Conservation (phyloP, 768 basidiomycete genomes). For the Boletus rubropictus region DNA sequence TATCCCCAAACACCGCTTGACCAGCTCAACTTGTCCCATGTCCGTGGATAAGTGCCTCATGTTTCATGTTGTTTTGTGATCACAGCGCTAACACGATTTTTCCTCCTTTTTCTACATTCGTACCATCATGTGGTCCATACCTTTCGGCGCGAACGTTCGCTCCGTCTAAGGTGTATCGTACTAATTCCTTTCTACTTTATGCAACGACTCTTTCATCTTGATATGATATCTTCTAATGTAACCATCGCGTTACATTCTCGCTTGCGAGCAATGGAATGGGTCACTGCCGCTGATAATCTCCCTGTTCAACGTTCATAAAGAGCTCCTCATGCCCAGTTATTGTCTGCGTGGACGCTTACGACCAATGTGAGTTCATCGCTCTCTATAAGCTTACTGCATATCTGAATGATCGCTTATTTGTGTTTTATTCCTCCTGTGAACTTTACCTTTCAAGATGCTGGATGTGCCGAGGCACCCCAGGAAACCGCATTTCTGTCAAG, state of each 20-base stretch:
- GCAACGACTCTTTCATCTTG: slow-evolving; percentile 16
- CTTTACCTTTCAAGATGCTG: neutral
- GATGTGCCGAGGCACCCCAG: neutral
- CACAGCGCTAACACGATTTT: too few relatives aligned
- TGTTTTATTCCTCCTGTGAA: neutral
- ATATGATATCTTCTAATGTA: slow-evolving; percentile 13
- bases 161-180: too few relatives aligned
- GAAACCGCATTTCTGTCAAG: neutral
- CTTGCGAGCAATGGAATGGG: too few relatives aligned
- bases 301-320: too few relatives aligned
- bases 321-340: neutral
- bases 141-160: too few relatives aligned
- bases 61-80: slow-evolving; percentile 11
- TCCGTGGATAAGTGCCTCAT: slow-evolving; percentile 9
- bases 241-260: neutral
- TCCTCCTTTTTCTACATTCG: too few relatives aligned
- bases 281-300: too few relatives aligned
- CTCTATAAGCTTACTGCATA: slow-evolving; percentile 6
- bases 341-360: slow-evolving; percentile 12
- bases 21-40: slow-evolving; percentile 8
- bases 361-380: slow-evolving; percentile 1
- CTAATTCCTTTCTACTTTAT: slow-evolving; percentile 19
- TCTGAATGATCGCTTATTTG: slow-evolving; percentile 1
- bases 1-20: neutral
- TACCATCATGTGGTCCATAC: too few relatives aligned